Conservation (phyloP, 805 yeast species). For the Suhomyces sp. region DNA sequence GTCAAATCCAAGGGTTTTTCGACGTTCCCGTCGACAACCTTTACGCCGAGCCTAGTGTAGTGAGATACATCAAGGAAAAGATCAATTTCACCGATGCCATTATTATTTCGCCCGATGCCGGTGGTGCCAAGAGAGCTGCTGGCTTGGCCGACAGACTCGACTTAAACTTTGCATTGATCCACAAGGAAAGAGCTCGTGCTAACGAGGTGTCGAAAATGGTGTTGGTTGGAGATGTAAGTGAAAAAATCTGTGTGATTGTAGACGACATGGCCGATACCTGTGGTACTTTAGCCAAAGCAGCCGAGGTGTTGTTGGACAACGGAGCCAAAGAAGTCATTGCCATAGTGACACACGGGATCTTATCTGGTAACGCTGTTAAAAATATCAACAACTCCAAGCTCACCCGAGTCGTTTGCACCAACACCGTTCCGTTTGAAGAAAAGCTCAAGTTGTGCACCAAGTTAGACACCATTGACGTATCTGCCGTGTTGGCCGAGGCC, state of each 20-base stretch:
- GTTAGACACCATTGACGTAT: slow-evolving; percentile 66
- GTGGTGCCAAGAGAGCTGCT: slow-evolving; percentile 90
- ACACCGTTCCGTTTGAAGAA: slow-evolving; percentile 74
- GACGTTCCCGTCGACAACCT: slow-evolving; percentile 80
- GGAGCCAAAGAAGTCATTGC: slow-evolving; percentile 74
- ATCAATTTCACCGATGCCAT: slow-evolving; percentile 60
- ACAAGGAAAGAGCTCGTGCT: slow-evolving; percentile 80
- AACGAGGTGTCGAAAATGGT: slow-evolving; percentile 85
- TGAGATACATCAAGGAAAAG: slow-evolving; percentile 66
- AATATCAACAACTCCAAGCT: slow-evolving; percentile 68
- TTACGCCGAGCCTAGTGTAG: slow-evolving; percentile 81
- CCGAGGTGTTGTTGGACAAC: slow-evolving; percentile 66
- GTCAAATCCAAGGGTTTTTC: slow-evolving; percentile 84
- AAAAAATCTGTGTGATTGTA: slow-evolving; percentile 71
- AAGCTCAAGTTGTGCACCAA: slow-evolving; percentile 57
- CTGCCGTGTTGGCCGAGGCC: slow-evolving; percentile 75
- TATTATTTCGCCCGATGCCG: slow-evolving; percentile 83
- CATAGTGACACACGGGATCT: slow-evolving; percentile 78
- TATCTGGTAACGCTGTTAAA: slow-evolving; percentile 70
- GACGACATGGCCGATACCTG: slow-evolving; percentile 93
- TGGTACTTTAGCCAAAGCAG: slow-evolving; percentile 81
- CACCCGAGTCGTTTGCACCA: slow-evolving; percentile 72
- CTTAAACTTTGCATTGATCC: slow-evolving; percentile 78
- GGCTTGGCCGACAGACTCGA: slow-evolving; percentile 77
- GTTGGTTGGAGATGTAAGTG: slow-evolving; percentile 78